These are phyloP conservation scores for Ceratocystis colombiana DNA, from an alignment of 2,329 filamentous ascomycete genomes.

Conservation along the genomic window DNA sequence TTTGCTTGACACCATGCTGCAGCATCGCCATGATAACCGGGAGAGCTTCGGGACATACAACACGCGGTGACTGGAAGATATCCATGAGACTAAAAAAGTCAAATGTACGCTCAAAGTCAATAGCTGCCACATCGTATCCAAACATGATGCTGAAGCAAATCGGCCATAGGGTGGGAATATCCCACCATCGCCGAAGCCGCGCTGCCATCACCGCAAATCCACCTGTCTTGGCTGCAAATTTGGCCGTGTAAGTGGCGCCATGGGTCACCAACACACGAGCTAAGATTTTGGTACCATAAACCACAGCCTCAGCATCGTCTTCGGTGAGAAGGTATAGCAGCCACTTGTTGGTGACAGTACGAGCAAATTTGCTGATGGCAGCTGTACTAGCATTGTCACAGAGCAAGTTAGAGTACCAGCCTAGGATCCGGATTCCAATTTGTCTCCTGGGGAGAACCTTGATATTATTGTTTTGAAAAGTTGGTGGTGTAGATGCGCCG, in stretches of 20 bases:
- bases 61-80: conserved; percentile 57
- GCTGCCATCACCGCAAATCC: conserved; percentile 80
- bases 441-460: conserved; percentile 34
- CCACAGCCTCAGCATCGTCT: conserved; percentile 70
- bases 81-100: conserved; percentile 65
- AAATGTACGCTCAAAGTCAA: conserved; percentile 63
- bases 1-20: conserved; percentile 67
- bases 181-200: conserved; percentile 80
- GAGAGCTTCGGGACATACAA: conserved; percentile 68
- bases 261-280: conserved; percentile 74
- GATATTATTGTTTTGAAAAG: not conserved
- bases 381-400: conserved; percentile 60
- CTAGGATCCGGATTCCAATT: conserved; percentile 63
- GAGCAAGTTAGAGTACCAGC: conserved; percentile 66
- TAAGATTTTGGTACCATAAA: conserved; percentile 71
- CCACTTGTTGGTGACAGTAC: conserved; percentile 96
- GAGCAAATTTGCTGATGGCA: conserved; percentile 77
- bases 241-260: conserved; percentile 68
- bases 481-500: not conserved
- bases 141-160: conserved; percentile 84
- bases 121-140: conserved; percentile 64
- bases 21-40: conserved; percentile 78
- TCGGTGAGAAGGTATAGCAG: conserved; percentile 83
- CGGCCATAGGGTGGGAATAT: conserved; percentile 71
- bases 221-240: conserved; percentile 73